A percentile compares a stretch with the other conserved stretches of the same genome.
Conservation (phyloP, 306 rosid genomes). For the Biancaea sappan region DNA sequence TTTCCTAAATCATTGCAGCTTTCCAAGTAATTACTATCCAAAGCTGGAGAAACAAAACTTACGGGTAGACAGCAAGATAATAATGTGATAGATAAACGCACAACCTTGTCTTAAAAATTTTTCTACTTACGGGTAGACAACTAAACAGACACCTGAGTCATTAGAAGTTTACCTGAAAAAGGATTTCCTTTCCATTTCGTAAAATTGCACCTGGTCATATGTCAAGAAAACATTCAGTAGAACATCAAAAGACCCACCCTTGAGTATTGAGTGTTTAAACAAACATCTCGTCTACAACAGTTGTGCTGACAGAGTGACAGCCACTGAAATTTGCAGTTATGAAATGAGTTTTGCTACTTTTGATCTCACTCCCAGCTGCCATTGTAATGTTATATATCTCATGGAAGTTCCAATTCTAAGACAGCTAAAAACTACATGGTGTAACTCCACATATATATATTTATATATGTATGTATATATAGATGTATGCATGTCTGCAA, state of each 20-base stretch:
- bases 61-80: too few relatives aligned
- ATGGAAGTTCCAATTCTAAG: neutral
- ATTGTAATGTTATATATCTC: neutral
- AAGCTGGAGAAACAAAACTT: neutral
- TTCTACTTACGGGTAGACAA: neutral
- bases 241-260: conserved; percentile 6
- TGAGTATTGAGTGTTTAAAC: conserved; percentile 1
- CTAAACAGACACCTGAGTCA: neutral
- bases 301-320: neutral
- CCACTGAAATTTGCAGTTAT: conserved; percentile 12
- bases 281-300: conserved; percentile 2
- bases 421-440: neutral
- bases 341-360: neutral
- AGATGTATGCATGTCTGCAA: neutral
- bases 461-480: too few relatives aligned
- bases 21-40: neutral
- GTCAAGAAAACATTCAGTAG: conserved; percentile 15
- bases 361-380: neutral
- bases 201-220: conserved; percentile 52
- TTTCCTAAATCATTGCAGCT: neutral
- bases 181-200: conserved; percentile 76
- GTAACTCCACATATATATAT: neutral
- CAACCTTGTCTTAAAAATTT: neutral
- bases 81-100: neutral
- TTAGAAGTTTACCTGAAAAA: conserved; percentile 70